phyloP scores from a whole-genome alignment of 805 yeast species.

The Barnettozyma botsteinii region DNA sequence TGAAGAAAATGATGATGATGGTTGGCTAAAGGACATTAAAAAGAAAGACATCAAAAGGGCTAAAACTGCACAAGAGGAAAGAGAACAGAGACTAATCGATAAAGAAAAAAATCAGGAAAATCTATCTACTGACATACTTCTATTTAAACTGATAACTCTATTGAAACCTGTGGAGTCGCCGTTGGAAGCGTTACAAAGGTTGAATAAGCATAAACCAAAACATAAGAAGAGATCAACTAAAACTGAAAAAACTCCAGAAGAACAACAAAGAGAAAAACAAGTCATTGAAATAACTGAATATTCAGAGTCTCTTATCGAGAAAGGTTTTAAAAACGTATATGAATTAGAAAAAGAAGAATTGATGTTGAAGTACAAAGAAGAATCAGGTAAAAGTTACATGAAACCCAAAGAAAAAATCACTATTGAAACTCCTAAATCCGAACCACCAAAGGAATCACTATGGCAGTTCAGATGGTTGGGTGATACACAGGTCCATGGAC shows the following conservation, averaged over 20 bases:
- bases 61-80: conserved; percentile 27
- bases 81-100: conserved; percentile 22
- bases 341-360: conserved; percentile 54
- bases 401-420: conserved; percentile 9
- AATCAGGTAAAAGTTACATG: conserved; percentile 35
- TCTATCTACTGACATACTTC: conserved; percentile 19
- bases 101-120: conserved; percentile 11
- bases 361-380: conserved; percentile 36
- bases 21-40: conserved; percentile 34
- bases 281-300: conserved; percentile 41
- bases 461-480: conserved; percentile 49
- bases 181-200: conserved; percentile 46
- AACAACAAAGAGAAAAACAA: conserved; percentile 11
- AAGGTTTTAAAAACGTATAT: conserved; percentile 41
- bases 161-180: conserved; percentile 58
- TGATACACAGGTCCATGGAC: conserved; percentile 43
- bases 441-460: conserved; percentile 22
- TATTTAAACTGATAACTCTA: conserved; percentile 32
- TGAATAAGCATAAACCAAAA: conserved; percentile 25
- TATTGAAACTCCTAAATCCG: conserved; percentile 6
- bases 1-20: conserved; percentile 25
- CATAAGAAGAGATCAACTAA: conserved; percentile 15
- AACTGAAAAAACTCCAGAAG: conserved; percentile 12
- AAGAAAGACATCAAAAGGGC: conserved; percentile 34
- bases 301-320: conserved; percentile 39